Percentiles rank a stretch among this genome's conserved stretches.
These are phyloP conservation scores for Tolypocladium paradoxum DNA, from an alignment of 2,329 filamentous ascomycete genomes.

Conservation along the genomic window DNA sequence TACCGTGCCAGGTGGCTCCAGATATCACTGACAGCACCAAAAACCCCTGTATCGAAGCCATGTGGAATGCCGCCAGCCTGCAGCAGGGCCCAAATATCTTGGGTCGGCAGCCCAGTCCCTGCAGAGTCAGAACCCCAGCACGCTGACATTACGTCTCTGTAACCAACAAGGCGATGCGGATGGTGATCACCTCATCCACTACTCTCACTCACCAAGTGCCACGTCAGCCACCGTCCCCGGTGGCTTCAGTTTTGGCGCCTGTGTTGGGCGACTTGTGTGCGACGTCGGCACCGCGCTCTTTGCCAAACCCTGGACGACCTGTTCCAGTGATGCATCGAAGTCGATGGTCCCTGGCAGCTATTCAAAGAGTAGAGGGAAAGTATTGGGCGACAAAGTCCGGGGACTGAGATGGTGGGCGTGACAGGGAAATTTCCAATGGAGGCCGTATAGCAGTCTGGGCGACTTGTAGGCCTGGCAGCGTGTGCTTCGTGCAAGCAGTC, in stretches of 20 bases:
- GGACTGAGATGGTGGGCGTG: background rate
- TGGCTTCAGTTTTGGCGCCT: background rate
- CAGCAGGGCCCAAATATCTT: background rate
- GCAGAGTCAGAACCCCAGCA: background rate
- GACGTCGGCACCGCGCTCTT: background rate
- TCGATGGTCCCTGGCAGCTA: background rate
- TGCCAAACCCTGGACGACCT: background rate
- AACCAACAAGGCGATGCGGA: background rate
- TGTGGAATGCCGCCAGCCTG: background rate
- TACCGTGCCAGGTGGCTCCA: conserved; percentile 2
- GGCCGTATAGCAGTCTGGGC: background rate
- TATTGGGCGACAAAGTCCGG: background rate
- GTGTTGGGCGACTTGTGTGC: background rate
- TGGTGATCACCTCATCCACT: background rate
- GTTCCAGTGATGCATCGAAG: background rate
- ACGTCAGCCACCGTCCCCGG: background rate
- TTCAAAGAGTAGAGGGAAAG: background rate
- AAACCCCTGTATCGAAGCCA: conserved; percentile 2
- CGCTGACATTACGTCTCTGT: background rate
- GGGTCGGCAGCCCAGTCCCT: background rate
- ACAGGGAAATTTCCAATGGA: background rate
- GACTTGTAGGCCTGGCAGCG: background rate
- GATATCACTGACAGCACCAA: background rate
- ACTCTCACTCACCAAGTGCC: background rate
- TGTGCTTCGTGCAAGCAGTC: background rate